Base-by-base conservation (phyloP, 2,329 filamentous ascomycete species). In the Ceratocystis albifundus region DNA sequence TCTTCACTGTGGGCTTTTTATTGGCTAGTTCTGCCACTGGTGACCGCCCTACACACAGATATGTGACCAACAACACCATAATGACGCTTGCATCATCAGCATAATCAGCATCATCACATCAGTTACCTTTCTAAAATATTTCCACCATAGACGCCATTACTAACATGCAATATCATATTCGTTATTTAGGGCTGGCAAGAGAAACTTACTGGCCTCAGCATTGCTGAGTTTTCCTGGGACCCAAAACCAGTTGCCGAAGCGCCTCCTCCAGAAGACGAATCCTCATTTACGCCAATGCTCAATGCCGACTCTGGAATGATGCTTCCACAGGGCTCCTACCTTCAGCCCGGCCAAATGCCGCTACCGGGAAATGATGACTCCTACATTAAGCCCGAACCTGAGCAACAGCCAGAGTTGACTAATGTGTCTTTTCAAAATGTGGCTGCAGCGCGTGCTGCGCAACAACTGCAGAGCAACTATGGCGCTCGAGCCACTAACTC, bases 151-250 rank as follows among this genome's bases (percentile, higher is more conserved):
- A 20, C 25, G 30, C 20, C 17, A 46, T 62, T 44, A 48, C 55
- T 59, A 59, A 59, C 55, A 59, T 59, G 55, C 28, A 4, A 32
- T 59, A 10, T 20, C 2, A 4, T 62, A 10, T 6, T 8, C 28
- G 30, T 46, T 41, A 53, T 65, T 61, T 72, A 97, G 92, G 89
- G 87, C 78, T 99, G 94, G 94, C 92, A 97, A 80, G 82, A 87
- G 72, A 96, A 95, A 77, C 82, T 99, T 45, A 88, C 92, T 0
- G 85, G 86, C 71, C 85, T 95, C 70, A 85, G 88, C 70, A 88
- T 97, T 69, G 94, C 94, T 68, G 80, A 84, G 67, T 96, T 97
- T 74, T 93, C 94, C 10, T 99, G 94, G 94, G 94, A 99, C 74
- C 93, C 94, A 55, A 87, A 88, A 73, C 87, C 88, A 62, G 86